Evolutionary conservation across 805 yeast species (phyloP).

Genomic region (Metschnikowia amazonensis): DNA sequence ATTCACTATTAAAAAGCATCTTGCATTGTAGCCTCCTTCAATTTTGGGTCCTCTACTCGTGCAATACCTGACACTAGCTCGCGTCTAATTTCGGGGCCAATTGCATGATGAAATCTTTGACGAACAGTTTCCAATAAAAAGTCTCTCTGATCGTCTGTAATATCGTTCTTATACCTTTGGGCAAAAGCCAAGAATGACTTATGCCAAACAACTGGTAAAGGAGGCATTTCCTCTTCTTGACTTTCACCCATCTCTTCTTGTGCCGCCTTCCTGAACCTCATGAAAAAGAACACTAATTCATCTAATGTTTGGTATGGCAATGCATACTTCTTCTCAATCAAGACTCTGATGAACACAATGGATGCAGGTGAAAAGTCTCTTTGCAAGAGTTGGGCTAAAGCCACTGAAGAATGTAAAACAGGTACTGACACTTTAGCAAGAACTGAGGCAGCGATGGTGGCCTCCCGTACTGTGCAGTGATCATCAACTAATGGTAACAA

Average conservation of each 20-base stretch:
- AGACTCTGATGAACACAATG: constrained; percentile 82
- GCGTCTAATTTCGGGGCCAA: constrained; percentile 92
- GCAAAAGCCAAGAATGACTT: constrained; percentile 93
- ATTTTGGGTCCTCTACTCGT: constrained; percentile 38
- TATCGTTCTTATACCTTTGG: constrained; percentile 93
- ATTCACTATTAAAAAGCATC: constrained; percentile 29
- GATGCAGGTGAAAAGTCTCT: constrained; percentile 87
- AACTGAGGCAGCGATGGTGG: constrained; percentile 91
- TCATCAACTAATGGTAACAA: constrained; percentile 84
- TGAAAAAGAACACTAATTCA: constrained; percentile 88
- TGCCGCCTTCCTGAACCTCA: constrained; percentile 74
- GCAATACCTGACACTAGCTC: constrained; percentile 85
- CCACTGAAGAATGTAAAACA: constrained; percentile 93
- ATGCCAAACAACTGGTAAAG: constrained; percentile 95
- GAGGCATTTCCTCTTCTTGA: constrained; percentile 42
- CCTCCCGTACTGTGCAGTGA: constrained; percentile 90
- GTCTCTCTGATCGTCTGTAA: constrained; percentile 98
- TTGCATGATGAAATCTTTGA: constrained; percentile 81
- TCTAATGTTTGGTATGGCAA: constrained; percentile 95
- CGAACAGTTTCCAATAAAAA: constrained; percentile 86
- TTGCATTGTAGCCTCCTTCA: constrained; percentile 35
- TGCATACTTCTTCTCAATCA: constrained; percentile 93
- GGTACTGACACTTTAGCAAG: constrained; percentile 88
- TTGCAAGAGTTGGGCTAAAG: constrained; percentile 72
- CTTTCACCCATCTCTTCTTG: constrained; percentile 37